phyloP scores from a whole-genome alignment of 345 rosid species.

The Erodium maritimum region DNA sequence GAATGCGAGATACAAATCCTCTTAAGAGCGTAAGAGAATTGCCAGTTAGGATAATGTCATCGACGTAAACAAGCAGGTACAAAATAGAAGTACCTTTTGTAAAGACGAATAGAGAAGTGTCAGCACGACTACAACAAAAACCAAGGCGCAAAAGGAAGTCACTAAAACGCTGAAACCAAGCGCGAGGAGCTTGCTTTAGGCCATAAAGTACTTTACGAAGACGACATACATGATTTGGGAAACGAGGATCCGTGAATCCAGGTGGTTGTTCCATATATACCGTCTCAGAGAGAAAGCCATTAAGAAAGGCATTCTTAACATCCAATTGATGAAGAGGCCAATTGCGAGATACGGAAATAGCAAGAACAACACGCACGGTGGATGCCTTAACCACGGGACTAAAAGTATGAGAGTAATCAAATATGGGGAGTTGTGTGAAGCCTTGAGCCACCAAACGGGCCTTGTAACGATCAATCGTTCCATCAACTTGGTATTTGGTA shows the following conservation, averaged over 20 bases:
- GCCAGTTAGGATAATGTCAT: background rate
- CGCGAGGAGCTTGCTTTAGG: no score
- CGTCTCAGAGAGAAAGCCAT: no score
- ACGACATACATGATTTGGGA: no score
- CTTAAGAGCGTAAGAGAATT: background rate
- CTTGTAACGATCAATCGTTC: no score
- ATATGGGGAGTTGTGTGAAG: background rate
- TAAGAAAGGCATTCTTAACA: background rate
- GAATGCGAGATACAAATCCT: background rate
- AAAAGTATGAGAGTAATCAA: background rate
- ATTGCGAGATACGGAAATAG: background rate
- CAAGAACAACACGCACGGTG: background rate
- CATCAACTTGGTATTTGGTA: background rate
- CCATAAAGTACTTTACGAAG: no score
- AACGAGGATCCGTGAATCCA: no score
- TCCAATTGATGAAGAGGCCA: background rate
- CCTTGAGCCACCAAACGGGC: slow-evolving; percentile 1
- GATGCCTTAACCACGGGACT: background rate
- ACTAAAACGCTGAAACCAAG: slow-evolving; percentile 2
- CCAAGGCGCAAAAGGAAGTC: background rate
- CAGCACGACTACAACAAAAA: background rate
- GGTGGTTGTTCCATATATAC: no score
- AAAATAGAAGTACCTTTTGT: background rate
- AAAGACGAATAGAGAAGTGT: background rate
- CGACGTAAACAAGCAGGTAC: no score